Evolutionary conservation across 1,284 basidiomycete species (phyloP), one percentile per base, ranked within the genome.

Genomic region (Limonomyces culmigenus): DNA sequence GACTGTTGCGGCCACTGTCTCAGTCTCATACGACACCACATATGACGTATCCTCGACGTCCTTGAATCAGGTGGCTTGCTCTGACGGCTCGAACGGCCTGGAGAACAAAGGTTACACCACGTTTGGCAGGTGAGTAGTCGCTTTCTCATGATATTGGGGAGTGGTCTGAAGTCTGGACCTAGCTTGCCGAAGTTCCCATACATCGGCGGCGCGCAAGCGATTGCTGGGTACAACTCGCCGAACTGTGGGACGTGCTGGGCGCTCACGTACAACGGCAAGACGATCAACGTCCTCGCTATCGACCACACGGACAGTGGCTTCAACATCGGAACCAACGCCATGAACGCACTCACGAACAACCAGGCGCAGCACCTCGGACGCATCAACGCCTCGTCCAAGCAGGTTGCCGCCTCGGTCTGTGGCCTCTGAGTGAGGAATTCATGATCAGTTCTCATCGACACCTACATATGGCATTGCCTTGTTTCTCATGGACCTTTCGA

Each of bases 31-130:
- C 45, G 59, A 67, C 50, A 32, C 43, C 4, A 43, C 45, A 30
- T 70, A 67, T 45, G 66, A 66, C 50, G 56, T 56, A 27, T 16
- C 39, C 0, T 34, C 33, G 19, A 43, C 44, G 20, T 59, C 59
- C 0, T 52, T 67, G 10, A 37, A 39, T 40, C 49, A 45, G n/a
- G 63, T 67, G 37, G 56, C 63, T 13, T 71, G 69, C 51, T 73
- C 70, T 5, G 53, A 67, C 36, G 68, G 68, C 10, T 31, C 36
- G 2, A 60, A 69, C 45, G 70, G 68, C 11, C 56, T 72, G 31
- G 39, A 59, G 29, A 56, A 53, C 30, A 27, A 27, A 27, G 8
- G 23, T 8, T n/a, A n/a, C n/a, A 8, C 23, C 23, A 8, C 23
- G 8, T 27, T 27, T 27, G 8, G 8, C 8, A 8, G 8, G n/a